Base-by-base conservation (phyloP, 192 early-diverging fungal genomes). In the Linnemannia schmuckeri region DNA sequence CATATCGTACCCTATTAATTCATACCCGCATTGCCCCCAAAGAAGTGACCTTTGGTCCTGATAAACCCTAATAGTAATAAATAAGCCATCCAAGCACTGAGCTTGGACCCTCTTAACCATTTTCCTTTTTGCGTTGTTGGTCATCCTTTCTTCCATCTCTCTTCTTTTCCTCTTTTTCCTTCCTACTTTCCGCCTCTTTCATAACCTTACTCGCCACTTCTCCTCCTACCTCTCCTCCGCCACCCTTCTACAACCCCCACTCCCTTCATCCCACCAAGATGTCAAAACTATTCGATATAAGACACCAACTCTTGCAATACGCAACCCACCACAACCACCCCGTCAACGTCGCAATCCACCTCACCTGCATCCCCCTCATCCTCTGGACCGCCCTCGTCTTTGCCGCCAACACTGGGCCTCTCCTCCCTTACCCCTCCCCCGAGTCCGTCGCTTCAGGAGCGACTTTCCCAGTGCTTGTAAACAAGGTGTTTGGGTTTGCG, bases 321-420 rank as follows among this genome's bases (percentile, higher is more conserved):
- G 96, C 95, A 78, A 90, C 93, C 82, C 96, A 96, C 91, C 93
- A 96, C 85, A 89, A 93, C 89, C 95, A 95, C 92, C 88, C 89
- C 52, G 88, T 93, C 80, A 98, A 98, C 90, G 87, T 97, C 22
- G 76, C 88, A 41, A 95, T 98, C 72, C 97, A 98, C 88, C 90
- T 97, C 80, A 82, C 96, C 3, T 98, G 95, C 87, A 96, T 98
- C 44, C 97, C 97, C 27, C 92, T 93, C 52, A 96, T 98, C 78
- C 85, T 97, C 61, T 97, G 95, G 94, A 91, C 94, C 55, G 88
- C 91, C 5, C 78, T 95, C 44, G 94, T 96, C 6, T 91, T 95
- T 86, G 77, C 89, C 33, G 83, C 91, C 46, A 84, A 81, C 70
- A 74, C 85, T 20, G 77, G 88, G 35, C 75, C 89, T 18, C 71